Conservation (phyloP, 2,329 filamentous ascomycete species). For the Verticillium klebahnii region DNA sequence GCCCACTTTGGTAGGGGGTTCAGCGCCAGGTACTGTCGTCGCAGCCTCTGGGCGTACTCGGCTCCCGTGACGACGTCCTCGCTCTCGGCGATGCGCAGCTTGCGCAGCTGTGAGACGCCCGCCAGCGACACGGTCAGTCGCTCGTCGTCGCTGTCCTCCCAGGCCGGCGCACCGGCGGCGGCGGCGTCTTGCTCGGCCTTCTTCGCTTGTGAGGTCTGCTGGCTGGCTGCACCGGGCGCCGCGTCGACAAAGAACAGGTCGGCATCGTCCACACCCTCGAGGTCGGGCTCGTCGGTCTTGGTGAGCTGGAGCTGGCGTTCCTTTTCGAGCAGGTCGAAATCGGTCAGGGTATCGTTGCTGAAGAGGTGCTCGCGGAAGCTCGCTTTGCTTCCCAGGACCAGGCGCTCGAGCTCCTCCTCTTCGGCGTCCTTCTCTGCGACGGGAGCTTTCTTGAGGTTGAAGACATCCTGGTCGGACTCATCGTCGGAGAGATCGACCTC, state of each 20-base stretch:
- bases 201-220: constrained; percentile 22
- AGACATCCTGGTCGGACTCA: constrained; percentile 19
- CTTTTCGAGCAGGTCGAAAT: constrained; percentile 21
- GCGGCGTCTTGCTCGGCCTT: constrained; percentile 11
- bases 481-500: constrained; percentile 7
- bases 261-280: constrained; percentile 67
- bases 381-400: constrained; percentile 84
- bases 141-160: constrained; percentile 97
- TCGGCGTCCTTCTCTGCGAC: constrained; percentile 68
- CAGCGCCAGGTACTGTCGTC: constrained; percentile 66
- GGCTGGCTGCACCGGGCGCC: constrained; percentile 32
- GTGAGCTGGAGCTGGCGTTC: constrained; percentile 27
- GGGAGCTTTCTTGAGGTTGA: constrained; percentile 16
- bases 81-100: constrained; percentile 72
- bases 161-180: constrained; percentile 49
- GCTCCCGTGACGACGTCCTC: constrained; percentile 84
- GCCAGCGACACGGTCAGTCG: constrained; percentile 78
- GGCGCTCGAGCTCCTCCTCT: constrained; percentile 79
- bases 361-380: constrained; percentile 75
- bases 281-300: constrained; percentile 30
- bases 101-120: constrained; percentile 69
- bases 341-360: constrained; percentile 37
- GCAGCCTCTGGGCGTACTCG: constrained; percentile 77
- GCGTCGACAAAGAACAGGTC: constrained; percentile 84
- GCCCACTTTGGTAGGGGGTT: constrained; percentile 61